Base-by-base conservation (phyloP, 2,329 filamentous ascomycete species). In the Fusarium beomiforme region DNA sequence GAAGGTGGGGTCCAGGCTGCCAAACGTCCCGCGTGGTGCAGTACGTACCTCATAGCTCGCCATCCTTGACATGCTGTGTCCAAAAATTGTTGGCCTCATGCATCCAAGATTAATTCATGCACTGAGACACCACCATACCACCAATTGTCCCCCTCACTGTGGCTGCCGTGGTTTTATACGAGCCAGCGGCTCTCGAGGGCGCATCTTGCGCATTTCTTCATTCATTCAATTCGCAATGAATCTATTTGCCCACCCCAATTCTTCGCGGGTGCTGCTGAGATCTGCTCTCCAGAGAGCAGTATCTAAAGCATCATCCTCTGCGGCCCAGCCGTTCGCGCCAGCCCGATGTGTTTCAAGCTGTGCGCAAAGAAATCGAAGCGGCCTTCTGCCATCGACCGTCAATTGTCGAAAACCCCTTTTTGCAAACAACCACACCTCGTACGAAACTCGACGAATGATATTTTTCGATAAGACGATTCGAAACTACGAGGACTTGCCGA, bases 401-500 rank as follows among this genome's bases (percentile, higher is more conserved):
- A 67, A 54, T 33, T 64, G 53, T 33, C 70, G 66, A 50, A 64
- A 47, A 50, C 39, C 55, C 29, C 46, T 59, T 37, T 67, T 74
- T 41, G 57, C 55, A 34, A 56, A 64, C 21, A 69, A 26, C 11
- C 60, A 69, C 42, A 67, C 68, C 12, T 68, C 69, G 19, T 73
- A 66, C 43, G 71, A 73, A 24, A 66, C 71, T 29, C 74, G 77
- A 61, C 76, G 81, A 46, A 78, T 76, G n/a, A 72, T 83, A 43
- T 82, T 82, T 71, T 76, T 78, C 54, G 75, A 76, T 39, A 76
- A 73, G 54, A 74, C 85, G 54, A 81, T 88, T 64, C 85, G 81
- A n/a, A 79, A 85, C 68, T 91, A 90, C 76, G 83, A 86, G 61
- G 82, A 89, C 54, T 79, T 91, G n/a, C 89, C 89, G 1, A 80